phyloP scores from a whole-genome alignment of 2,329 filamentous ascomycete genomes.

The Fusarium haematococcum region DNA sequence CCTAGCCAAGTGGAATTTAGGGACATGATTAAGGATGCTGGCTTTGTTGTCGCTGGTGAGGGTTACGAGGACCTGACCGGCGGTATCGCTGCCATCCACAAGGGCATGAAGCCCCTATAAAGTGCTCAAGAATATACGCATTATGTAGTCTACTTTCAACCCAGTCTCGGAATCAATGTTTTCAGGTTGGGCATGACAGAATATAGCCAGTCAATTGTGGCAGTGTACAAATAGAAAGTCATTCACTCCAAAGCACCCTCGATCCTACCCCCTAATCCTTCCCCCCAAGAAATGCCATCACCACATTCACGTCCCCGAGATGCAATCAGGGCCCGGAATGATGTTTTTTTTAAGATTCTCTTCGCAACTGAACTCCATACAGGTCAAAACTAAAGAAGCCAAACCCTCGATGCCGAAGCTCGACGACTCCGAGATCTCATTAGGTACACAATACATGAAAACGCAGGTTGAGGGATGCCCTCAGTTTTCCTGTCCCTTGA shows the following conservation, averaged over 20 bases:
- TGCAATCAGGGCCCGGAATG: conserved; percentile 42
- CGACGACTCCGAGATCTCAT: conserved; percentile 50
- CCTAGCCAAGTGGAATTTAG: conserved; percentile 87
- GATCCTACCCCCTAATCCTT: conserved; percentile 29
- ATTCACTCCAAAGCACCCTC: conserved; percentile 38
- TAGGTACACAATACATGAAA: conserved; percentile 52
- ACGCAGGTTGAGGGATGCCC: conserved; percentile 38
- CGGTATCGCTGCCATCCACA: conserved; percentile 95
- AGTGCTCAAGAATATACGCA: conserved; percentile 12
- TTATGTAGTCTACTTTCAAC: conserved; percentile 41
- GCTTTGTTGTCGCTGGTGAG: conserved; percentile 84
- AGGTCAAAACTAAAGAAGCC: conserved; percentile 48
- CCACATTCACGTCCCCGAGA: conserved; percentile 31
- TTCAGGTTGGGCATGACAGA: conserved; percentile 25
- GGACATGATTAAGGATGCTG: conserved; percentile 84
- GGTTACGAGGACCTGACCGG: conserved; percentile 93
- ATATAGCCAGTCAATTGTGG: conserved; percentile 21
- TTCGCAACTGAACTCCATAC: conserved; percentile 49
- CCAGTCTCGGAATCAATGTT: not conserved
- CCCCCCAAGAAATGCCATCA: conserved; percentile 30
- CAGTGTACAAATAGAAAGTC: conserved; percentile 43
- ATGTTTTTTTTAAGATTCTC: conserved; percentile 46
- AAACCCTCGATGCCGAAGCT: conserved; percentile 45
- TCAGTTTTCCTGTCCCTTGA: conserved; percentile 39
- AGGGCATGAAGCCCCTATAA: conserved; percentile 84